Percentiles rank a stretch among this genome's conserved stretches.
These are phyloP conservation scores for Calonectria ilicicola DNA, from an alignment of 2,329 filamentous ascomycete genomes.

Conservation along the genomic window DNA sequence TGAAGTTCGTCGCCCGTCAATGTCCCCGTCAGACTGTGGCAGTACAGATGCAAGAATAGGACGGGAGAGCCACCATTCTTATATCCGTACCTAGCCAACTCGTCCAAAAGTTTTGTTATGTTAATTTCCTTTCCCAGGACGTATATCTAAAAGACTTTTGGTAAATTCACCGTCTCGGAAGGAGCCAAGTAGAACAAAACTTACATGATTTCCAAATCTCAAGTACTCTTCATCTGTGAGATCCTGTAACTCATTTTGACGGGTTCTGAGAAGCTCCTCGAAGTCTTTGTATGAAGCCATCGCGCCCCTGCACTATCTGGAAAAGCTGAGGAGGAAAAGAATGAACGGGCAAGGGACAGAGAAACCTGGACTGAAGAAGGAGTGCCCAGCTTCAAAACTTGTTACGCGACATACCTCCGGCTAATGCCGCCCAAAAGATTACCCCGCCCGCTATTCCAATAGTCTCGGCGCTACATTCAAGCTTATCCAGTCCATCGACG, in stretches of 20 bases:
- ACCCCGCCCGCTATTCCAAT: too few species aligned
- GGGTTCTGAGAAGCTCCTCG: background rate
- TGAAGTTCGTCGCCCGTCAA: background rate
- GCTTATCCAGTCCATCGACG: too few species aligned
- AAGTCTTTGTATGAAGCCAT: background rate
- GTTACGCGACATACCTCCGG: too few species aligned
- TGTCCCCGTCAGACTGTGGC: background rate
- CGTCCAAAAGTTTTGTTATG: background rate
- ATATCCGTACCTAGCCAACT: background rate
- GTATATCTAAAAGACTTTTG: background rate
- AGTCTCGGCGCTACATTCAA: too few species aligned
- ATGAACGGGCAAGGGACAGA: background rate
- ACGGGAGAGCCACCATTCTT: background rate
- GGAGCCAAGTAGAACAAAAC: too few species aligned
- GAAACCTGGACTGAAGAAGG: background rate
- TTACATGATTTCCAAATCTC: background rate
- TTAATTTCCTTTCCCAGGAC: background rate
- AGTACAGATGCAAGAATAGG: background rate
- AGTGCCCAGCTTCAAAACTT: too few species aligned
- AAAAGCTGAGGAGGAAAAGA: background rate
- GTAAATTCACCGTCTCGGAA: too few species aligned
- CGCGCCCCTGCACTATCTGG: too few species aligned
- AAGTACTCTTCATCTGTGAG: background rate
- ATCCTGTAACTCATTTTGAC: background rate
- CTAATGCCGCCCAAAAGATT: too few species aligned